A percentile compares a stretch with the other conserved stretches of the same genome.
Evolutionary conservation across 192 early-diverging fungal species (phyloP).

Genomic region (Phlyctochytrium arcticum): DNA sequence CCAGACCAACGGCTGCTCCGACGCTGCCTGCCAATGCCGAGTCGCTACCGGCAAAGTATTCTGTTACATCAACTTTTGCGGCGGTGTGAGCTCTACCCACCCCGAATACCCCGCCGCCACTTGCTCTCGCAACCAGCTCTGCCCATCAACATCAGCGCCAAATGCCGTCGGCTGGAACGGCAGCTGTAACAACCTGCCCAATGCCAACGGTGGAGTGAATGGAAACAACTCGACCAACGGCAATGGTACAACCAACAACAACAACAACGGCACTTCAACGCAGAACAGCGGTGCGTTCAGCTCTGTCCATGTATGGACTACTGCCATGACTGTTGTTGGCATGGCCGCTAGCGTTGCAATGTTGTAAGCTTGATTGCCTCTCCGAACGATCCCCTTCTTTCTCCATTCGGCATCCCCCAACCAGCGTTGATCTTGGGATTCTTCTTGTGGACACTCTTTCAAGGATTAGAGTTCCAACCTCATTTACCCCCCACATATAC

Average conservation of each 20-base stretch:
- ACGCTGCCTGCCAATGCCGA: constrained; percentile 14
- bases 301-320: too few species aligned
- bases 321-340: too few species aligned
- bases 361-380: too few species aligned
- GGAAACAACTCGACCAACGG: not conserved
- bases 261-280: not conserved
- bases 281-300: too few species aligned
- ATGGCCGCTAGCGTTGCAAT: too few species aligned
- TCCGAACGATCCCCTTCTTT: too few species aligned
- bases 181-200: not conserved
- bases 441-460: too few species aligned
- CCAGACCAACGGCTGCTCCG: not conserved
- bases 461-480: too few species aligned
- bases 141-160: not conserved
- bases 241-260: not conserved
- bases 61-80: constrained; percentile 27
- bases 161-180: not conserved
- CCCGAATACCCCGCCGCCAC: constrained; percentile 2
- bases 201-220: not conserved
- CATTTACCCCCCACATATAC: too few species aligned
- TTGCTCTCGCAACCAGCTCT: constrained; percentile 2
- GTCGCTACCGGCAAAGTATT: not conserved
- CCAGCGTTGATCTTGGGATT: too few species aligned
- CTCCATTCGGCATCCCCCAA: too few species aligned
- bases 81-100: not conserved